These are phyloP conservation scores for Peronospora destructor DNA, from an alignment of 352 stramenopile species.

Conservation along the genomic window DNA sequence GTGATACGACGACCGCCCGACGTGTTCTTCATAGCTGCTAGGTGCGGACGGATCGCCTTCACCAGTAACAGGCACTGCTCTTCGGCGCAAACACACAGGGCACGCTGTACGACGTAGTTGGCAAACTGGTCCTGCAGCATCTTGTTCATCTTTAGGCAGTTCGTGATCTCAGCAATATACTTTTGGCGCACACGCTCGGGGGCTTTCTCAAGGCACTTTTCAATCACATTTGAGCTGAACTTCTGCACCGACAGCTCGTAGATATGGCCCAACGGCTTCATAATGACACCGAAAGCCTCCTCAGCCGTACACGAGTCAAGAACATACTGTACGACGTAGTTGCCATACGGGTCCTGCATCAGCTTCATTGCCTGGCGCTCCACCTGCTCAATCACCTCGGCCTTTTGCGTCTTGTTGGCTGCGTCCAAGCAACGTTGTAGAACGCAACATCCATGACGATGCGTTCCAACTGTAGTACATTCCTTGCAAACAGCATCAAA, in stretches of 20 bases:
- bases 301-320: constrained; percentile 82
- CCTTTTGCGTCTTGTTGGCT: constrained; percentile 82
- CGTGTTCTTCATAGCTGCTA: constrained; percentile 92
- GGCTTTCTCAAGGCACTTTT: constrained; percentile 96
- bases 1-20: constrained; percentile 91
- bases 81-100: constrained; percentile 91
- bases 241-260: constrained; percentile 96
- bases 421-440: constrained; percentile 95
- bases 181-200: constrained; percentile 61
- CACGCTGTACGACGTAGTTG: constrained; percentile 98
- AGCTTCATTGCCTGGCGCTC: constrained; percentile 95
- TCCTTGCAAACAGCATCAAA: constrained; percentile 94
- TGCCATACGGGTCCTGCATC: constrained; percentile 89
- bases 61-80: constrained; percentile 91
- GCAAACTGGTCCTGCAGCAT: constrained; percentile 97
- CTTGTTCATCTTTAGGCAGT: constrained; percentile 84
- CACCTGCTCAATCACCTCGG: constrained; percentile 88
- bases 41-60: constrained; percentile 93
- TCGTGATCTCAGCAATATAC: constrained; percentile 74
- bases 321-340: constrained; percentile 91
- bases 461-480: constrained; percentile 93
- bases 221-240: constrained; percentile 98
- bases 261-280: constrained; percentile 87
- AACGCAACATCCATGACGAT: constrained; percentile 96
- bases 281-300: constrained; percentile 74